phyloP scores from a whole-genome alignment of 768 basidiomycete genomes.

The Termitomyces sp. region DNA sequence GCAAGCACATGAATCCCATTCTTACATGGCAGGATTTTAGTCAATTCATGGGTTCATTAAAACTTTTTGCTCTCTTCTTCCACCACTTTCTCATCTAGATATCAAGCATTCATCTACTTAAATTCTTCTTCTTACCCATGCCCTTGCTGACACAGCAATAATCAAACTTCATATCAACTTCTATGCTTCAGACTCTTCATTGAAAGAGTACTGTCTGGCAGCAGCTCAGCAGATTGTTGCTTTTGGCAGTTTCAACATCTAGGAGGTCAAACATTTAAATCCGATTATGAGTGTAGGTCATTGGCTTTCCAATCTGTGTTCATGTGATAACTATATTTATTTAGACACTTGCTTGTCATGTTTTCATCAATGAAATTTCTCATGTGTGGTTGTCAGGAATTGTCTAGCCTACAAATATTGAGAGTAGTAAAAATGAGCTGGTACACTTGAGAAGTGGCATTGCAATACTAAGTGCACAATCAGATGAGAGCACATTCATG shows the following conservation, averaged over 20 bases:
- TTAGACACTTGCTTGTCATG: constrained; percentile 43
- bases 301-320: not conserved
- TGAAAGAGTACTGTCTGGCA: constrained; percentile 38
- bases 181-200: constrained; percentile 36
- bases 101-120: constrained; percentile 32
- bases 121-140: constrained; percentile 40
- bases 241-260: constrained; percentile 34
- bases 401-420: constrained; percentile 25
- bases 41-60: constrained; percentile 45
- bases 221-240: constrained; percentile 41
- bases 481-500: constrained; percentile 40
- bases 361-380: constrained; percentile 45
- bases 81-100: constrained; percentile 28
- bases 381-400: constrained; percentile 31
- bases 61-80: constrained; percentile 31
- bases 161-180: constrained; percentile 50
- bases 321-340: constrained; percentile 7
- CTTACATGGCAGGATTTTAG: constrained; percentile 40
- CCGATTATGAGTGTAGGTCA: constrained; percentile 51
- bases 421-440: constrained; percentile 36
- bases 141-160: constrained; percentile 43
- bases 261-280: constrained; percentile 38
- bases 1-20: constrained; percentile 36
- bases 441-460: constrained; percentile 37
- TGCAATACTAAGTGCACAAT: constrained; percentile 38